phyloP scores from a whole-genome alignment of 768 basidiomycete genomes.

The Termitomyces sp. region DNA sequence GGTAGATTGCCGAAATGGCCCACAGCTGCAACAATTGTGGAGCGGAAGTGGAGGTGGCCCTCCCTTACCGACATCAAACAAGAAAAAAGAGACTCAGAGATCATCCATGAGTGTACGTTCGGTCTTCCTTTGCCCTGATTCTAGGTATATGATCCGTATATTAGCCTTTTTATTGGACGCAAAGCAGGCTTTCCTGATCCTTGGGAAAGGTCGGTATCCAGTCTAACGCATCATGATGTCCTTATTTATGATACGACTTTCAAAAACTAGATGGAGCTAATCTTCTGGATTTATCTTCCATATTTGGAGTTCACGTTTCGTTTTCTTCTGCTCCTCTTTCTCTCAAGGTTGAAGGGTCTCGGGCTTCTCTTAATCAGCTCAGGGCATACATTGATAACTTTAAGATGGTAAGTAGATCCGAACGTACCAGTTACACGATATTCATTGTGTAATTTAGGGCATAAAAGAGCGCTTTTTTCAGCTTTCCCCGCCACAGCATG shows the following conservation, averaged over 20 bases:
- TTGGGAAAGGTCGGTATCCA: constrained; percentile 58
- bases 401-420: constrained; percentile 39
- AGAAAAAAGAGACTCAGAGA: constrained; percentile 47
- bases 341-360: constrained; percentile 56
- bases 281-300: constrained; percentile 53
- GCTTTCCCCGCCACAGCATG: constrained; percentile 40
- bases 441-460: constrained; percentile 27
- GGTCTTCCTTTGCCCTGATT: background rate
- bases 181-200: constrained; percentile 62
- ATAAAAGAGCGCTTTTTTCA: constrained; percentile 33
- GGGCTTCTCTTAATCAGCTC: constrained; percentile 47
- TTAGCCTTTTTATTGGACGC: constrained; percentile 56
- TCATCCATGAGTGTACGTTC: constrained; percentile 42
- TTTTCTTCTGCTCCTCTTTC: constrained; percentile 53
- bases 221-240: background rate
- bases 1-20: constrained; percentile 33
- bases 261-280: constrained; percentile 55
- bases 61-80: constrained; percentile 51
- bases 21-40: constrained; percentile 51
- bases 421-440: background rate
- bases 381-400: constrained; percentile 42
- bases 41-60: constrained; percentile 69
- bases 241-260: constrained; percentile 3
- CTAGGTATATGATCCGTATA: background rate
- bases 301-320: constrained; percentile 60